Base-by-base conservation (phyloP, 306 rosid genomes). In the Astragalus membranaceus region DNA sequence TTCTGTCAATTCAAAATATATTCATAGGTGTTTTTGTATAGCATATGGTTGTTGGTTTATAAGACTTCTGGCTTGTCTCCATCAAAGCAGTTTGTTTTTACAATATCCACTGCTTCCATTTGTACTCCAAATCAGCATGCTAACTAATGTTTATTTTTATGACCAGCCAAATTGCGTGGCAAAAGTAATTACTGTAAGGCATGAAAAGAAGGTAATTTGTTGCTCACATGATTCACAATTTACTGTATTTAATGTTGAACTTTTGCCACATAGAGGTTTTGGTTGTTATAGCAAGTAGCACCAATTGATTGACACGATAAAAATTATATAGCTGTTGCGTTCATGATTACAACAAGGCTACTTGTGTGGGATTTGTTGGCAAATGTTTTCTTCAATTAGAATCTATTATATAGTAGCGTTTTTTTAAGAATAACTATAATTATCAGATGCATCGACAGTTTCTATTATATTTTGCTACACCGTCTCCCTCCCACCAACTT, bases 91-190 rank as follows among this genome's bases (percentile, higher is more conserved):
- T 15, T 42, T 71, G 23, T 64, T 46, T 39, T 14, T 36, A 41
- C 44, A 14, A 13, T 41, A n/a, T 55, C 14, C 36, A 6, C 16
- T 59, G 12, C 52, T 48, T 73, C 15, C 23, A 9, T 71, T 44
- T 43, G 15, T 51, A n/a, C 52, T 39, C 36, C 46, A 26, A 4
- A 51, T 73, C 55, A 36, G 39, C 48, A 8, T 46, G 59, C 59
- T 70, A 56, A 78, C 59, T 43, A 41, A 17, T 59, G 56, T 67
- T 44, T 35, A 13, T 65, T 81, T 53, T 16, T 47, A 37, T 77
- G 77, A 44, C 26, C 87, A 88, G 95, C 95, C 95, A 39, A 88
- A 88, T 74, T 88, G 91, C 58, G 83, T 74, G 5, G 89, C 95
- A 62, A 84, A 88, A 74, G 91, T 88, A 67, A 84, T 88, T 7